Conservation (phyloP, 2,329 filamentous ascomycete species). For the Stagonosporopsis rhizophila region DNA sequence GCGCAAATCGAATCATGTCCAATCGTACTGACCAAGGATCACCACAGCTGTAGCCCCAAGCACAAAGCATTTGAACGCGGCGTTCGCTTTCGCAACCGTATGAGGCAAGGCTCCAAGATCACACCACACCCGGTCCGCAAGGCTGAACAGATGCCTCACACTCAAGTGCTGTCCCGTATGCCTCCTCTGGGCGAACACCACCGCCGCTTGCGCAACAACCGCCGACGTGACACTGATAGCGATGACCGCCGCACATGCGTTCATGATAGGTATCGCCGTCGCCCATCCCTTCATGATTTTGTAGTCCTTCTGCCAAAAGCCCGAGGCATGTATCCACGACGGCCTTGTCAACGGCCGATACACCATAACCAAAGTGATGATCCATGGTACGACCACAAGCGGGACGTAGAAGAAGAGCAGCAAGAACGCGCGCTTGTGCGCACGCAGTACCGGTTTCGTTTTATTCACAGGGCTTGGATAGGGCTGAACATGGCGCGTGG, state of each 20-base stretch:
- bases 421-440: slow-evolving; percentile 51
- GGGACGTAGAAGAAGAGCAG: slow-evolving; percentile 32
- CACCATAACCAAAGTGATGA: slow-evolving; percentile 4
- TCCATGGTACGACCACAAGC: slow-evolving; percentile 15
- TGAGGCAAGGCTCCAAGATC: neutral
- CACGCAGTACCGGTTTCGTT: neutral
- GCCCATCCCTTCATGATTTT: slow-evolving; percentile 9
- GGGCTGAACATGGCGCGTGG: neutral
- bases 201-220: slow-evolving; percentile 22
- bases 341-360: slow-evolving; percentile 7
- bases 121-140: slow-evolving; percentile 22
- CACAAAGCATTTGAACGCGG: neutral
- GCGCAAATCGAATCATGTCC: neutral
- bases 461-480: neutral
- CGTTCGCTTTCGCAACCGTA: neutral
- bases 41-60: neutral
- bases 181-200: slow-evolving; percentile 20
- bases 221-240: slow-evolving; percentile 21
- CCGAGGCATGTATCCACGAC: slow-evolving; percentile 4
- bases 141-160: slow-evolving; percentile 17
- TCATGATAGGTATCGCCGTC: slow-evolving; percentile 10
- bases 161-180: slow-evolving; percentile 5
- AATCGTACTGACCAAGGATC: neutral
- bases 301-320: slow-evolving; percentile 9
- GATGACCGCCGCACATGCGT: slow-evolving; percentile 18